Evolutionary conservation across 176 grass and related monocot species (phyloP).

Genomic region (Oryza glumipatula): DNA sequence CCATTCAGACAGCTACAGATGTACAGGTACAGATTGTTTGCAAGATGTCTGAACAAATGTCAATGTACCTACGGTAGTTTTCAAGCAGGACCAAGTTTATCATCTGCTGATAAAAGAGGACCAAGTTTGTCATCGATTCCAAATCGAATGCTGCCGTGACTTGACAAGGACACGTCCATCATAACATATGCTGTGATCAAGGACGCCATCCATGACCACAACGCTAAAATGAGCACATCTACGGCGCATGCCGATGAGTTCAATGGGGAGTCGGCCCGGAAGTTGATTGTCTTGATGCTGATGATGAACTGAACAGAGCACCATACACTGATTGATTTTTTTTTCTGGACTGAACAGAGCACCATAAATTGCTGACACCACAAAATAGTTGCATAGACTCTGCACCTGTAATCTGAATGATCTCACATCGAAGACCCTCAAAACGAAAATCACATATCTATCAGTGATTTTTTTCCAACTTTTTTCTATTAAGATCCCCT

Average conservation of each 20-base stretch:
- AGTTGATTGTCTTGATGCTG: background rate
- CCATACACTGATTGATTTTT: too few relatives aligned
- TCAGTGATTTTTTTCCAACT: background rate
- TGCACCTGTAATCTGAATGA: background rate
- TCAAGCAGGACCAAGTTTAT: background rate
- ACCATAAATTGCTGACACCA: too few relatives aligned
- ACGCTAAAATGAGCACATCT: background rate
- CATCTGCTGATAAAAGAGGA: background rate
- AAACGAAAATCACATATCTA: background rate
- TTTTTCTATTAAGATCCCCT: constrained; percentile 1
- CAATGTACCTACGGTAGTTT: background rate
- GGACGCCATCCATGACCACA: background rate
- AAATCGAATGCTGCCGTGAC: constrained; percentile 8
- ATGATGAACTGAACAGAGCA: background rate
- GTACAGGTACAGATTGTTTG: background rate
- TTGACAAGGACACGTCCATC: background rate
- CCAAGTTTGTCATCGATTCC: background rate
- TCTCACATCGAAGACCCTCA: background rate
- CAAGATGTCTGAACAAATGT: background rate
- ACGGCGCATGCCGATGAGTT: background rate
- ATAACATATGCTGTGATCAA: background rate
- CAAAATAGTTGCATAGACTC: background rate
- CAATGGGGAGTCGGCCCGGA: background rate
- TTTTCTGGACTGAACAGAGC: too few relatives aligned
- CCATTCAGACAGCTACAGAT: background rate